Conservation (phyloP, 345 rosid genomes). For the Gossypium ekmanianum region DNA sequence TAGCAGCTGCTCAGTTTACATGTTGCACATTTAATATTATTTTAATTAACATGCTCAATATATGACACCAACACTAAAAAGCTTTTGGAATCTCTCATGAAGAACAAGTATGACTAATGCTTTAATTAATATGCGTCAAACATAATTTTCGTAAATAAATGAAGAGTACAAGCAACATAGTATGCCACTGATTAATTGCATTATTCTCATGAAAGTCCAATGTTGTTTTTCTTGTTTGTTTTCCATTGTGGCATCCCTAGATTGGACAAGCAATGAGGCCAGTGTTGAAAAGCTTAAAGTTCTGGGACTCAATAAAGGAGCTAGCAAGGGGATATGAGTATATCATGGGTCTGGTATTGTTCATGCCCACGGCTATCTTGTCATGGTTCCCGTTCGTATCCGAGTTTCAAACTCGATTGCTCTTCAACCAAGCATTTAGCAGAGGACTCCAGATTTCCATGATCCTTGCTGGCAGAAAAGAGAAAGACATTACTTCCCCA, state of each 20-base stretch:
- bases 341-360: constrained; percentile 66
- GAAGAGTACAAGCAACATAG: background rate
- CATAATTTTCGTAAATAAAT: background rate
- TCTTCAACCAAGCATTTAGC: constrained; percentile 94
- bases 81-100: background rate
- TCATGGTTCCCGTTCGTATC: constrained; percentile 91
- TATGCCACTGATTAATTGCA: background rate
- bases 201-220: background rate
- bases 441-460: constrained; percentile 91
- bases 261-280: constrained; percentile 70
- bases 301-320: constrained; percentile 88
- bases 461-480: constrained; percentile 69
- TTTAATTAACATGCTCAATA: background rate
- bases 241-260: constrained; percentile 24
- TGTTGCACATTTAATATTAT: background rate
- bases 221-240: background rate
- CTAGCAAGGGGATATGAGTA: constrained; percentile 86
- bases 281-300: constrained; percentile 40
- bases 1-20: background rate
- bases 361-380: constrained; percentile 64
- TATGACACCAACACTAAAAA: background rate
- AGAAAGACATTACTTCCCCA: constrained; percentile 15
- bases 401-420: constrained; percentile 81
- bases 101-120: background rate
- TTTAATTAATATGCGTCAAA: background rate